Conservation (phyloP, 2,329 filamentous ascomycete species). For the Neonectria faginata region DNA sequence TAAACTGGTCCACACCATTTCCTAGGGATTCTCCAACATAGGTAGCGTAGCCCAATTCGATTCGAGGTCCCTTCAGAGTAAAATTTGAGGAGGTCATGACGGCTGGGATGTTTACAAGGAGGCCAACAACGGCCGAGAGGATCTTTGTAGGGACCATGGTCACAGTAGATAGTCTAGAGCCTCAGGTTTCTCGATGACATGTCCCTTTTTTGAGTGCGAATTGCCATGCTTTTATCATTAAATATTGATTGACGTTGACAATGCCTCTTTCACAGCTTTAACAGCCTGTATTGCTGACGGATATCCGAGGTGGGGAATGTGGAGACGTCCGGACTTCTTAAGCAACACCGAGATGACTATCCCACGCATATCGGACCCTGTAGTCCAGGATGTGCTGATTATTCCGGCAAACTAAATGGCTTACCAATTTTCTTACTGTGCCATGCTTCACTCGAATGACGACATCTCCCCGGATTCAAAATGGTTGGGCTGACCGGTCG, state of each 20-base stretch:
- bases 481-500: not conserved
- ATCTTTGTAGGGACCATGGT: slow-evolving; percentile 14
- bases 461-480: not conserved
- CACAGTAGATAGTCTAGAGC: not conserved
- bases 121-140: slow-evolving; percentile 10
- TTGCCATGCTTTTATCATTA: slow-evolving; percentile 2
- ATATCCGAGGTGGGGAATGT: slow-evolving; percentile 8
- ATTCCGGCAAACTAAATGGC: not conserved
- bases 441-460: not conserved
- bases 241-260: not conserved
- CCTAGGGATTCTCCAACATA: slow-evolving; percentile 5
- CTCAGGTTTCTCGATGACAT: not conserved
- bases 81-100: slow-evolving; percentile 2
- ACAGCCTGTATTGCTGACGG: not conserved
- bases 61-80: slow-evolving; percentile 6
- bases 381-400: not conserved
- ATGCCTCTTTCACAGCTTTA: too few relatives aligned
- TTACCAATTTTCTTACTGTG: not conserved
- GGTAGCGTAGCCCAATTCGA: slow-evolving; percentile 10
- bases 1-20: slow-evolving; percentile 2
- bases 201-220: not conserved
- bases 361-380: not conserved
- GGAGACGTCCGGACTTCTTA: slow-evolving; percentile 6
- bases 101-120: not conserved
- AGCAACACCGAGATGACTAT: slow-evolving; percentile 12